Conservation (phyloP, 148 eudicot genomes). For the Drosera capensis region DNA sequence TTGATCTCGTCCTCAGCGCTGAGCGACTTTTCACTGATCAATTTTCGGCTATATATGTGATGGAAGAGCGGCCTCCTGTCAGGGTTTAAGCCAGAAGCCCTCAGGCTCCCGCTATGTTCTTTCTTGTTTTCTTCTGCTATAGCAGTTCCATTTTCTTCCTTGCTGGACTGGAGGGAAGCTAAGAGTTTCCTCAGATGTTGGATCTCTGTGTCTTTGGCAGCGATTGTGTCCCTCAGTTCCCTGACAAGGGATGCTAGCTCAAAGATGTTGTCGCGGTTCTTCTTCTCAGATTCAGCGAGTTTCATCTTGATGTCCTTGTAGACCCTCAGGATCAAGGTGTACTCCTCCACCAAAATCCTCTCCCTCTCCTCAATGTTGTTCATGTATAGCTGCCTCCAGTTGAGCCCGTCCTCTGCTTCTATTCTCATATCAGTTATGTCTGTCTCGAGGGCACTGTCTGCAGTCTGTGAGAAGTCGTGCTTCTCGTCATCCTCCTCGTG, state of each 20-base stretch:
- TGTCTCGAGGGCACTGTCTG: conserved; percentile 8
- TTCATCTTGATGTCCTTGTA: conserved; percentile 50
- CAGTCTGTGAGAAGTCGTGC: conserved; percentile 6
- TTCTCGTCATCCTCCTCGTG: conserved; percentile 19
- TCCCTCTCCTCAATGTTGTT: conserved; percentile 61
- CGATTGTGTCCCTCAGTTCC: conserved; percentile 35
- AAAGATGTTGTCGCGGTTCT: conserved; percentile 33
- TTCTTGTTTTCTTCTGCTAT: conserved; percentile 1
- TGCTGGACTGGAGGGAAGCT: neutral
- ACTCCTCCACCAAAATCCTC: conserved; percentile 47
- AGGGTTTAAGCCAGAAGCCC: conserved; percentile 3
- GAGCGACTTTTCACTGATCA: neutral
- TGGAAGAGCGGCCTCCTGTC: conserved; percentile 30
- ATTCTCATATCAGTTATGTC: conserved; percentile 9
- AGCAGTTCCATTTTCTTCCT: neutral
- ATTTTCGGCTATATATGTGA: conserved; percentile 14
- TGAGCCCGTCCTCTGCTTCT: conserved; percentile 32
- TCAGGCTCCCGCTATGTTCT: neutral
- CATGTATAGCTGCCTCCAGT: conserved; percentile 40
- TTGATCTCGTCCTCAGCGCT: neutral
- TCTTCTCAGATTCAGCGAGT: conserved; percentile 49
- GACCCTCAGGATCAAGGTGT: conserved; percentile 40
- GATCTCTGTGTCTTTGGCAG: conserved; percentile 46
- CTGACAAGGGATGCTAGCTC: conserved; percentile 36
- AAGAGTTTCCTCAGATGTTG: conserved; percentile 17